These are phyloP conservation scores for Corynespora cassiicola DNA, from an alignment of 2,329 filamentous ascomycete genomes.

Conservation along the genomic window DNA sequence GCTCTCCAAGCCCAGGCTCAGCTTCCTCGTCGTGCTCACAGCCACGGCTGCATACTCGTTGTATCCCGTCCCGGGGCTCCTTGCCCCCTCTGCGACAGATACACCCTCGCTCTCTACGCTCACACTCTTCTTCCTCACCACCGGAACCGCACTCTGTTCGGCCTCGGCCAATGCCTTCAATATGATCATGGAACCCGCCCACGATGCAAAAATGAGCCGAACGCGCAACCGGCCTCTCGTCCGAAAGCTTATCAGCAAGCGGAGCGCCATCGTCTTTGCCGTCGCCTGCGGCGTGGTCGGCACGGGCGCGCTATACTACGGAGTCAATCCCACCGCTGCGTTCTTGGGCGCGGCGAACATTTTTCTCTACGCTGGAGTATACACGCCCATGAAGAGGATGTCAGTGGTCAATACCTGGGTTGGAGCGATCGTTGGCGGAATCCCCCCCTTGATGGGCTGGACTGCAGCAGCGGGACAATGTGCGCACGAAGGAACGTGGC, in stretches of 20 bases:
- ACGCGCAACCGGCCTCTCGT: conserved; percentile 91
- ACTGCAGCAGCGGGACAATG: conserved; percentile 90
- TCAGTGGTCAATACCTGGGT: conserved; percentile 93
- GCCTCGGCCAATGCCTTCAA: conserved; percentile 93
- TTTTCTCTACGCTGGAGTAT: conserved; percentile 85
- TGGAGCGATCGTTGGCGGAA: conserved; percentile 88
- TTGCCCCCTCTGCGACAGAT: conserved; percentile 70
- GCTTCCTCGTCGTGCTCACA: conserved; percentile 87
- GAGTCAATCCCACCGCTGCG: conserved; percentile 92
- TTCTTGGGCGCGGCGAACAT: conserved; percentile 87
- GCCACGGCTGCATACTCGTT: conserved; percentile 91
- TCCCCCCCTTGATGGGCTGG: conserved; percentile 98
- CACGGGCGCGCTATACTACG: conserved; percentile 77
- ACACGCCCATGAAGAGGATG: conserved; percentile 90
- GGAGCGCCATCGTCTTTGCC: conserved; percentile 79
- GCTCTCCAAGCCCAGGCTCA: conserved; percentile 93
- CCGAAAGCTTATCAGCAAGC: conserved; percentile 74
- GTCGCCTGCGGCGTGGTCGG: conserved; percentile 73
- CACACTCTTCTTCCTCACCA: conserved; percentile 90
- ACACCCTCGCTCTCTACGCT: conserved; percentile 85
- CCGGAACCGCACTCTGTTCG: conserved; percentile 86
- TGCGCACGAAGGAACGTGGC: conserved; percentile 69
- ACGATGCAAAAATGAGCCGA: conserved; percentile 94
- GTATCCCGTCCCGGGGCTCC: conserved; percentile 88
- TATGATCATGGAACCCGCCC: conserved; percentile 92